phyloP scores from a whole-genome alignment of 2,329 filamentous ascomycete species.

The Pseudogymnoascus verrucosus region DNA sequence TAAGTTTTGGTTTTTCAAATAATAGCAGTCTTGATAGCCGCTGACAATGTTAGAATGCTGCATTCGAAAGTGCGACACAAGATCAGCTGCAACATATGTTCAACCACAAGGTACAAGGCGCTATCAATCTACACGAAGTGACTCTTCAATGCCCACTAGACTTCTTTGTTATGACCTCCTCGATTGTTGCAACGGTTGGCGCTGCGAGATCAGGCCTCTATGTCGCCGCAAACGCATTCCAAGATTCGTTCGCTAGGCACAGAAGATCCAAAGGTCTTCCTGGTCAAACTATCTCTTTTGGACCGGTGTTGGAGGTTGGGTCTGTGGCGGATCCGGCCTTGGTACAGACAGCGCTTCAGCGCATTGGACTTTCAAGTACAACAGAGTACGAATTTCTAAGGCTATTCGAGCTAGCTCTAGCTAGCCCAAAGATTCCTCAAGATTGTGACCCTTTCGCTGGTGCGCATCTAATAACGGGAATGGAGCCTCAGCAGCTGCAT shows the following conservation, averaged over 20 bases:
- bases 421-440: background rate
- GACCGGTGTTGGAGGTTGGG: background rate
- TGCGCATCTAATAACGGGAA: background rate
- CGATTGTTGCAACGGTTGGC: background rate
- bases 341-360: background rate
- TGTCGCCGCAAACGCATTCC: constrained; percentile 10
- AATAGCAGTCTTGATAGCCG: no score
- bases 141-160: background rate
- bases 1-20: no score
- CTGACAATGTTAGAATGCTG: no score
- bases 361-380: constrained; percentile 11
- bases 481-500: background rate
- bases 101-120: constrained; percentile 14
- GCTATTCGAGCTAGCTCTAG: constrained; percentile 17
- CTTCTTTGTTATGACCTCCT: constrained; percentile 13
- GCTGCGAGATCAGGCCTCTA: constrained; percentile 11
- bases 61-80: no score
- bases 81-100: background rate
- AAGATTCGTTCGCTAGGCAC: constrained; percentile 10
- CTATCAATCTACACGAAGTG: constrained; percentile 12
- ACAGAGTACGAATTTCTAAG: constrained; percentile 10
- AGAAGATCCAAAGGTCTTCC: background rate
- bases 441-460: constrained; percentile 11
- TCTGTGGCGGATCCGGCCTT: constrained; percentile 12
- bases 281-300: constrained; percentile 20